A percentile compares a stretch with the other conserved stretches of the same genome.
phyloP scores from a whole-genome alignment of 1,284 basidiomycete species.

The Trichosporon faecale region DNA sequence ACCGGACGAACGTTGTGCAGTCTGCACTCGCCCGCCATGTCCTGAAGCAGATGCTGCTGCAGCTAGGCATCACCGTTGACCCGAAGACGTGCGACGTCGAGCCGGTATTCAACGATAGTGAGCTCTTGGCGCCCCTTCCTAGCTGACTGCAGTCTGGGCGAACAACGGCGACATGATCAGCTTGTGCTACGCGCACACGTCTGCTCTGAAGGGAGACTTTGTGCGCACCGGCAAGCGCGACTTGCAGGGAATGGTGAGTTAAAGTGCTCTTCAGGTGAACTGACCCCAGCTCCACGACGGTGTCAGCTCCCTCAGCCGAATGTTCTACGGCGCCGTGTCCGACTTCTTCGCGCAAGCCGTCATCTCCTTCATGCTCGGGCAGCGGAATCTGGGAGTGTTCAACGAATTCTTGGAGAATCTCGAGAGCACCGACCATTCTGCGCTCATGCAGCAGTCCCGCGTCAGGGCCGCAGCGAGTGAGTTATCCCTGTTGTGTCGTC shows the following conservation, averaged over 20 bases:
- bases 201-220: constrained; percentile 86
- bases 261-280: not conserved
- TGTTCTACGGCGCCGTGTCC: constrained; percentile 60
- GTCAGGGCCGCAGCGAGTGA: constrained; percentile 76
- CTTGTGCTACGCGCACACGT: constrained; percentile 59
- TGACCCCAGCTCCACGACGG: constrained; percentile 63
- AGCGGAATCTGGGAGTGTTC: constrained; percentile 78
- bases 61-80: constrained; percentile 58
- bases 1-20: constrained; percentile 86
- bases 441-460: constrained; percentile 78
- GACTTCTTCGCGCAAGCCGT: constrained; percentile 97
- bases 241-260: constrained; percentile 73
- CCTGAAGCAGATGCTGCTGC: constrained; percentile 73
- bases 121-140: constrained; percentile 25
- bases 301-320: constrained; percentile 80
- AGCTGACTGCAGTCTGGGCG: constrained; percentile 71
- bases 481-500: constrained; percentile 20
- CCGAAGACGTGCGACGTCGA: constrained; percentile 59
- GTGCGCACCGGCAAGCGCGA: constrained; percentile 94
- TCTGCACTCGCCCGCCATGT: constrained; percentile 85
- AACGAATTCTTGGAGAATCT: constrained; percentile 84
- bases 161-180: constrained; percentile 50
- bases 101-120: constrained; percentile 79
- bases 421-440: constrained; percentile 81
- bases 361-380: constrained; percentile 82